Conservation (phyloP, 2,329 filamentous ascomycete species). For the Myrmaecium sp. region DNA sequence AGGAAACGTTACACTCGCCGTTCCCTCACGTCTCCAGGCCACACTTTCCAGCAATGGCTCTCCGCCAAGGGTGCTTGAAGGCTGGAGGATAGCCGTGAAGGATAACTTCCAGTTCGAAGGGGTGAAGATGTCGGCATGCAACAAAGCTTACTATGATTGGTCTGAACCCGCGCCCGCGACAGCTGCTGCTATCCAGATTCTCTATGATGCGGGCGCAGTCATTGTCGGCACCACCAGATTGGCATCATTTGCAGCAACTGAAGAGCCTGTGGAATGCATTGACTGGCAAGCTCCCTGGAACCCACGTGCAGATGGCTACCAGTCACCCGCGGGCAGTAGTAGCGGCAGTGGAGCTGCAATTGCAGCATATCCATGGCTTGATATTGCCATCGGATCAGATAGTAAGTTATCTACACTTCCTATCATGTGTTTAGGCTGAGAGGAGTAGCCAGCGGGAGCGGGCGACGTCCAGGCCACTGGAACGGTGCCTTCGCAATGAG, state of each 20-base stretch:
- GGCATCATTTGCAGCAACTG: slow-evolving; percentile 5
- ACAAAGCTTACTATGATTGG: slow-evolving; percentile 5
- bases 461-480: slow-evolving; percentile 7
- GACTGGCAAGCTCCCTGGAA: slow-evolving; percentile 25
- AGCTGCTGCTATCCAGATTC: slow-evolving; percentile 1
- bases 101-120: slow-evolving; percentile 10
- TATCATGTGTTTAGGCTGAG: background rate
- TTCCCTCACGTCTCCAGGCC: slow-evolving; percentile 1
- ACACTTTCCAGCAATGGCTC: background rate
- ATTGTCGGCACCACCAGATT: slow-evolving; percentile 8
- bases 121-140: slow-evolving; percentile 6
- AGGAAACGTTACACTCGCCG: too few relatives aligned
- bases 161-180: slow-evolving; percentile 1
- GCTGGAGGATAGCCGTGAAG: slow-evolving; percentile 10
- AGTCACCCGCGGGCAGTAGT: slow-evolving; percentile 1
- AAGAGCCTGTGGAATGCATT: slow-evolving; percentile 13
- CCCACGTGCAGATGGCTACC: slow-evolving; percentile 19
- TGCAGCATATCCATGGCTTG: slow-evolving; percentile 3
- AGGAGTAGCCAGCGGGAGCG: slow-evolving; percentile 8
- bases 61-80: background rate
- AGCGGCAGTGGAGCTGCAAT: slow-evolving; percentile 2
- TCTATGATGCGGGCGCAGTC: slow-evolving; percentile 2
- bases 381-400: slow-evolving; percentile 1
- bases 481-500: slow-evolving; percentile 9
- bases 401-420: slow-evolving; percentile 1